These are phyloP conservation scores for Globisporangium abappressorium DNA, from an alignment of 352 stramenopile genomes.

Conservation along the genomic window DNA sequence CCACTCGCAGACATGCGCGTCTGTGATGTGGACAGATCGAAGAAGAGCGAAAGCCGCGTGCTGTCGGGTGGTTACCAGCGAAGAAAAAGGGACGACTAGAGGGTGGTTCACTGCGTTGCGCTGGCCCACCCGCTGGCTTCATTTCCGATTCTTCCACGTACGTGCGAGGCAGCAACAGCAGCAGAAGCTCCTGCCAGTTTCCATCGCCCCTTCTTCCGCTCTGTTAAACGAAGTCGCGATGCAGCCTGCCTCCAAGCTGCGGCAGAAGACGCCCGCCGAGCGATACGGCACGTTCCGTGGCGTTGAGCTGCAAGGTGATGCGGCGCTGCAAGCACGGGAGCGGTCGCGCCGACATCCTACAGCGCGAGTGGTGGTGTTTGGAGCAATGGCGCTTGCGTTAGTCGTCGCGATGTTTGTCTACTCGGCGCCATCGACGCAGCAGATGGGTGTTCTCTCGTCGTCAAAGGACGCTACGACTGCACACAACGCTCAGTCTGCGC, in stretches of 20 bases:
- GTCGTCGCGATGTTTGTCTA: conserved; percentile 12
- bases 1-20: background rate
- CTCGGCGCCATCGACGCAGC: background rate
- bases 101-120: background rate
- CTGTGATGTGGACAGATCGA: background rate
- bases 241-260: background rate
- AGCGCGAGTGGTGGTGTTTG: background rate
- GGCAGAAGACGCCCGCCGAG: background rate
- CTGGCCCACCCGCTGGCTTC: background rate
- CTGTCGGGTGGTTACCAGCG: background rate
- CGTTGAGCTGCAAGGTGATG: background rate
- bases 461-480: background rate
- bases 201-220: background rate
- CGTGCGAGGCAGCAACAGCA: background rate
- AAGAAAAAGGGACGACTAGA: background rate
- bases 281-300: conserved; percentile 12
- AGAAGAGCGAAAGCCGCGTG: background rate
- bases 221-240: background rate
- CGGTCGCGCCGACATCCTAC: background rate
- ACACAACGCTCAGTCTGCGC: background rate
- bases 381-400: conserved; percentile 9
- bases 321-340: background rate
- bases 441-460: background rate
- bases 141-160: background rate
- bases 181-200: background rate